Conservation (phyloP, 2,329 filamentous ascomycete species). For the Exophiala dermatitidis region DNA sequence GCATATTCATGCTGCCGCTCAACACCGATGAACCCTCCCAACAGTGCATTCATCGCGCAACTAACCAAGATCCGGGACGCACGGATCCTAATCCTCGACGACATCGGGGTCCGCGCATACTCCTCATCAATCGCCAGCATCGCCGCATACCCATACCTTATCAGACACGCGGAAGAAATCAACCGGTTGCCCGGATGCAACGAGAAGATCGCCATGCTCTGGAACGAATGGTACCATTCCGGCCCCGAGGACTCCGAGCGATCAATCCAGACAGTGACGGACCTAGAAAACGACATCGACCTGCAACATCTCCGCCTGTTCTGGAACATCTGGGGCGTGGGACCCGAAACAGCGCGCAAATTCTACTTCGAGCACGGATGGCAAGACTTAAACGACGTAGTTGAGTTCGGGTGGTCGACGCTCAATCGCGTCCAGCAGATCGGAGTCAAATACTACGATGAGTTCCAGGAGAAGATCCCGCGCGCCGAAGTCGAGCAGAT, state of each 20-base stretch:
- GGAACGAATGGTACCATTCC: constrained; percentile 62
- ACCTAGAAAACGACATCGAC: constrained; percentile 57
- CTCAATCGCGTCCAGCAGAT: constrained; percentile 83
- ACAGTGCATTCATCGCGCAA: constrained; percentile 65
- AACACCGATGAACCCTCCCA: constrained; percentile 63
- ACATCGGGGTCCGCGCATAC: constrained; percentile 77
- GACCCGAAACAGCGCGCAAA: constrained; percentile 67
- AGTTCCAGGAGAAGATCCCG: constrained; percentile 66
- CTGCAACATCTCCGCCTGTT: constrained; percentile 62
- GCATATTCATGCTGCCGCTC: constrained; percentile 75
- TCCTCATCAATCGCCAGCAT: constrained; percentile 77
- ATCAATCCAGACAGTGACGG: constrained; percentile 55
- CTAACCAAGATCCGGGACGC: constrained; percentile 67
- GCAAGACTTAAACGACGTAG: constrained; percentile 76
- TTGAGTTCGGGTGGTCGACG: constrained; percentile 70
- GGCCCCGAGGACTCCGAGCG: constrained; percentile 40
- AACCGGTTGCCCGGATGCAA: constrained; percentile 68
- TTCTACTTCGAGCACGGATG: constrained; percentile 73
- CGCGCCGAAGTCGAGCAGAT: constrained; percentile 68
- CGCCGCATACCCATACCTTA: constrained; percentile 65
- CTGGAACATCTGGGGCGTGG: constrained; percentile 88
- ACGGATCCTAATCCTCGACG: constrained; percentile 64
- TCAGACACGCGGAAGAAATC: constrained; percentile 42
- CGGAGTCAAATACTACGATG: constrained; percentile 86
- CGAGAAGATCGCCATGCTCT: constrained; percentile 68